phyloP scores from a whole-genome alignment of 2,329 filamentous ascomycete genomes.

The Monosporascus ibericus region DNA sequence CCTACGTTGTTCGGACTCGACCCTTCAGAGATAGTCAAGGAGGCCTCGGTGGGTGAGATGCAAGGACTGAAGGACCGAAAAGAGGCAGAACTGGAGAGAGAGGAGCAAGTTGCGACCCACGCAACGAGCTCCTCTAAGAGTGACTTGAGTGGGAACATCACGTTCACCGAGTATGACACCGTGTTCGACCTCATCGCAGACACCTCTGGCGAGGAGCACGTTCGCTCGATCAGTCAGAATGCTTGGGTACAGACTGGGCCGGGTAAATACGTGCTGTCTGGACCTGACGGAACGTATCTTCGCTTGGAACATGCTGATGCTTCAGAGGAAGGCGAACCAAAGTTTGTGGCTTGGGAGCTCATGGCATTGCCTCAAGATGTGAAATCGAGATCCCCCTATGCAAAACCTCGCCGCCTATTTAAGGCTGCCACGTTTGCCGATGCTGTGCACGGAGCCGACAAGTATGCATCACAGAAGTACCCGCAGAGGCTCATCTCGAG shows the following conservation, averaged over 20 bases:
- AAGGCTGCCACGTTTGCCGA: constrained; percentile 60
- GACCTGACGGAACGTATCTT: constrained; percentile 56
- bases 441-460: constrained; percentile 81
- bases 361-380: constrained; percentile 37
- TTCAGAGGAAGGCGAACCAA: constrained; percentile 17
- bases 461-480: constrained; percentile 63
- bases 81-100: constrained; percentile 34
- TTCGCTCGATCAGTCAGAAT: constrained; percentile 66
- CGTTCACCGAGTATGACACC: constrained; percentile 85
- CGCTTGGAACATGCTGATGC: constrained; percentile 40
- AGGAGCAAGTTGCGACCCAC: constrained; percentile 11
- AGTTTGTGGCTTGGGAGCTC: constrained; percentile 41
- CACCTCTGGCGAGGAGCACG: constrained; percentile 69
- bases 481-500: constrained; percentile 61
- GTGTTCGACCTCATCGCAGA: constrained; percentile 89
- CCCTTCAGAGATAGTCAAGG: constrained; percentile 67
- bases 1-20: constrained; percentile 92
- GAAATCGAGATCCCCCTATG: constrained; percentile 52
- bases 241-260: constrained; percentile 78
- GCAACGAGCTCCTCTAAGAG: background rate
- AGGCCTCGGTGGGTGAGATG: constrained; percentile 59
- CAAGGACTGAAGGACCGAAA: constrained; percentile 44
- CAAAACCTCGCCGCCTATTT: constrained; percentile 63
- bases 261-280: constrained; percentile 65
- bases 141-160: constrained; percentile 41